Base-by-base conservation (phyloP, 192 early-diverging fungal species). In the Gaertneriomyces semiglobifer region DNA sequence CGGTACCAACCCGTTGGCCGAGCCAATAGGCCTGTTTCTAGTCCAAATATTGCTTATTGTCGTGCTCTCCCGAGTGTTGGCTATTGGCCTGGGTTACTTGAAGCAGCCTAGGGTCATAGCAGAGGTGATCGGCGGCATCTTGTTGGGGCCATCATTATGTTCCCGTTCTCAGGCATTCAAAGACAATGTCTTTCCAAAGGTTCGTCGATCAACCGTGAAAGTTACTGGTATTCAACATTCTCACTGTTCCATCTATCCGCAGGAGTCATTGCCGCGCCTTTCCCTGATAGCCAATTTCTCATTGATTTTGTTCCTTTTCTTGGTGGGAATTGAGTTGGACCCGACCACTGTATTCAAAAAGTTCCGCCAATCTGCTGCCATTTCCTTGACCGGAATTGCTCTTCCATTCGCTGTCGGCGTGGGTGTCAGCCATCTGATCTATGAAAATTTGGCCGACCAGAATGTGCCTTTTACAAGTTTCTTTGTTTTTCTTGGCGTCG, bases 101-200 rank as follows among this genome's bases (percentile, higher is more conserved):
- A 67, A 78, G 52, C 93, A 98, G 72, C 95, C 95, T 0, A 72
- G 80, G 4, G 95, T 95, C 43, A 96, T 98, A 53, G 88, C 94
- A 41, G 95, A 98, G 71, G 88, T 98, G 53, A 75, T 96, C 38
- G 93, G 88, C 20, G 93, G 93, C 8, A 92, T 96, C 56, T 69
- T 95, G 5, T 83, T 96, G 6, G 96, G 96, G 0, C 93, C 92
- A 2, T 89, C 93, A 1, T 91, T 84, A 1, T 79, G 96, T 39
- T 90, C 91, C 4, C 84, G 84, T 33, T 90, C 88, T 53, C 81
- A 84, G 18, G 79, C 73, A 3, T 96, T 90, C 70, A 71, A 67
- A 54, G 62, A 68, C 25, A 84, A 79, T 39, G 82, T 97, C 6
- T 97, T 98, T 71, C 90, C 90, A 20, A 14, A 70, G 9, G 66